These are phyloP conservation scores for Colletotrichum australisinense DNA, from an alignment of 2,329 filamentous ascomycete species.

Conservation along the genomic window DNA sequence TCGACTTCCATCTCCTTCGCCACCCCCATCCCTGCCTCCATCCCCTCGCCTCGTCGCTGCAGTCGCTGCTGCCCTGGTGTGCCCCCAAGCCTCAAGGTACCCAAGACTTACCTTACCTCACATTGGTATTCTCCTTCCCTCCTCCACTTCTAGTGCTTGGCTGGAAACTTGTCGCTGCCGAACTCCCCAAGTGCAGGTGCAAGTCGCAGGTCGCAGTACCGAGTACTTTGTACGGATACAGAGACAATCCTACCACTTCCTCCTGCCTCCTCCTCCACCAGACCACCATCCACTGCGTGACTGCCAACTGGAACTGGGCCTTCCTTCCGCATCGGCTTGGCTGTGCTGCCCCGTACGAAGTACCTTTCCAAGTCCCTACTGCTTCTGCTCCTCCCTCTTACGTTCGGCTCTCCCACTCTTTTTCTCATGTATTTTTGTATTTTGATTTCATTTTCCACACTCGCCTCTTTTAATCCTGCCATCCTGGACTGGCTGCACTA, in stretches of 20 bases:
- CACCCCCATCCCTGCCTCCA: not conserved
- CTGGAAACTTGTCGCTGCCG: conserved; percentile 24
- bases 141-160: conserved; percentile 30
- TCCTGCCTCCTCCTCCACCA: conserved; percentile 1
- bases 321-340: not conserved
- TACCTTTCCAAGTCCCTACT: not conserved
- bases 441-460: not conserved
- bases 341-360: not conserved
- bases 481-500: conserved; percentile 20
- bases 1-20: not conserved
- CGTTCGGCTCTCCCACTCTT: not conserved
- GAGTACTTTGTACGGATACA: not conserved
- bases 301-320: not conserved
- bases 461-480: conserved; percentile 14
- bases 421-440: not conserved
- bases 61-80: not conserved
- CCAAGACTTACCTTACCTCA: conserved; percentile 3
- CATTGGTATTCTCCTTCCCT: conserved; percentile 16
- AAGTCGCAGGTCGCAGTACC: not conserved
- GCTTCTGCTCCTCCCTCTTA: conserved; percentile 7
- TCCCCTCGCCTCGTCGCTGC: no score
- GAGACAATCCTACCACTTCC: conserved; percentile 5
- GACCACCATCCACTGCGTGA: not conserved
- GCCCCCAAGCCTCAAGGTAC: not conserved
- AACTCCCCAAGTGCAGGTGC: conserved; percentile 17